Evolutionary conservation across 495 filamentous ascomycete genomes (phyloP).

Genomic region (Durotheca rogersii): DNA sequence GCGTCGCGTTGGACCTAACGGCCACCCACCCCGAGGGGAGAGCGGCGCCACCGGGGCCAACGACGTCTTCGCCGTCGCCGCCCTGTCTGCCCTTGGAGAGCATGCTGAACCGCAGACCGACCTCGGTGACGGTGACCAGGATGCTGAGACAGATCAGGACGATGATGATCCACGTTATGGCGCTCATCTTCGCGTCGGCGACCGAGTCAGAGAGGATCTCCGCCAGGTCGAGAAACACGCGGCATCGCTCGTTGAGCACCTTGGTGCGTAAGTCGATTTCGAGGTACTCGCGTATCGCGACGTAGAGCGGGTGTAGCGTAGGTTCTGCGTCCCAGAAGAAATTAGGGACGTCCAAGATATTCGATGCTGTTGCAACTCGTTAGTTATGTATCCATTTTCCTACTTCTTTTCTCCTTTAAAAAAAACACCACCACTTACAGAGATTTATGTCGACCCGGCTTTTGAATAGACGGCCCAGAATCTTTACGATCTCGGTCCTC

Average conservation of each 20-base stretch:
- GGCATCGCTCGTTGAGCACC: conserved; percentile 93
- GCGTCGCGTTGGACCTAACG: conserved; percentile 41
- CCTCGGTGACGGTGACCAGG: conserved; percentile 85
- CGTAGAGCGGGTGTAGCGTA: conserved; percentile 90
- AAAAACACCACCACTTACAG: conserved; percentile 59
- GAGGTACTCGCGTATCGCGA: conserved; percentile 92
- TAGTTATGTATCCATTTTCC: too few species aligned
- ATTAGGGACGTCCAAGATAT: conserved; percentile 94
- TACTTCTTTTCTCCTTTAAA: too few species aligned
- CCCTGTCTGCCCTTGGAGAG: conserved; percentile 51
- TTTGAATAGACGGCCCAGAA: conserved; percentile 87
- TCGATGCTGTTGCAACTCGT: conserved; percentile 64
- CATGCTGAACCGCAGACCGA: conserved; percentile 82
- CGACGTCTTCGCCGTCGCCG: conserved; percentile 23
- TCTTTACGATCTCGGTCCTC: conserved; percentile 85
- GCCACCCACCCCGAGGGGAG: conserved; percentile 14
- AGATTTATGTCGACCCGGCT: conserved; percentile 96
- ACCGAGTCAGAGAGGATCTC: conserved; percentile 93
- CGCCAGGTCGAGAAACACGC: conserved; percentile 94
- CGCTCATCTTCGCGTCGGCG: conserved; percentile 89
- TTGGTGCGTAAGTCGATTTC: conserved; percentile 94
- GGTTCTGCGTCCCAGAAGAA: conserved; percentile 99
- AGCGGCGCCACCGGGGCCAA: conserved; percentile 4
- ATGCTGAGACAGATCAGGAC: conserved; percentile 89
- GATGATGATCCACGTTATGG: conserved; percentile 97